Evolutionary conservation across 805 yeast genomes (phyloP), one percentile per base, ranked within the genome.

Genomic region (Barnettozyma vustinii): DNA sequence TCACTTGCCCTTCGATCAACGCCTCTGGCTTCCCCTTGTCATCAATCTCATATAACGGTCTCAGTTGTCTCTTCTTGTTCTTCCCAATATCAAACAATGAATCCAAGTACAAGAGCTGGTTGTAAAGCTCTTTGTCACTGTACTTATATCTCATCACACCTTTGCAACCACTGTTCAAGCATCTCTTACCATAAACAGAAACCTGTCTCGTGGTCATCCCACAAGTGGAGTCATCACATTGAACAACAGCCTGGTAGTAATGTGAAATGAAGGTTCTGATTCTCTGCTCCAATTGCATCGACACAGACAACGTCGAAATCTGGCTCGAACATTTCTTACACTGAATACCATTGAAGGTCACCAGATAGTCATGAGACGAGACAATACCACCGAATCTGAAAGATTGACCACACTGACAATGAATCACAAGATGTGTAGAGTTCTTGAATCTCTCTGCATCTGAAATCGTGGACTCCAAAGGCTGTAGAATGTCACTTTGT

Each of bases 191-290:
- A 60, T 87, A 89, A 4, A 91, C 97, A 19, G 91, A 81, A 21
- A 94, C 76, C 61, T 91, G 96, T 53, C 96, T 75, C 0, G 97
- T 91, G 15, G 74, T 74, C 46, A 79, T 72, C 2, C 86, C 87
- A 69, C 98, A 92, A 1, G 94, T 77, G 6, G 81, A 63, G 58
- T 94, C 97, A 64, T 87, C 95, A 70, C 99, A 94, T 0, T 66
- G 68, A 42, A 90, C 69, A 88, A 94, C 81, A 5, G 91, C 92
- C n/a, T 87, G 82, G 64, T 94, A 94, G 65, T 91, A 94, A 30
- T 74, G 62, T 0, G 90, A 75, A 44, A 92, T 81, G 54, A 82
- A 86, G 5, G 72, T 66, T 48, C 97, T 74, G 23, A 92, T 77
- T 43, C 79, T 70, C n/a, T 70, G 63, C 63, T 91, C 97, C 42